Base-by-base conservation (phyloP, 345 rosid genomes). In the Hypericum androsaemum region DNA sequence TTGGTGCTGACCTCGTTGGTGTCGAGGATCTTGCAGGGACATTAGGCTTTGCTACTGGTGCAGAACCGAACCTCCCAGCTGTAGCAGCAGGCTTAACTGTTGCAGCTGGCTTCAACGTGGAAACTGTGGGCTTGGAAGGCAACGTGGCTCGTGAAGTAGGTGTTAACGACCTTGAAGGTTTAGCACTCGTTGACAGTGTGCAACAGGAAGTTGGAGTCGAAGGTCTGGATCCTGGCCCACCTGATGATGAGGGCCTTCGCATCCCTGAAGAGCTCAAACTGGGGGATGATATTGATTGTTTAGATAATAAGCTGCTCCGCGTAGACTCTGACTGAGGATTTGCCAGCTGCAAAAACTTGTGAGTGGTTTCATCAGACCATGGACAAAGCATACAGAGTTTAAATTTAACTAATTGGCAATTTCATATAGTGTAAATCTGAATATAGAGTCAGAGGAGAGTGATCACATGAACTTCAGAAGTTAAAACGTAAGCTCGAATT, bases 21-120 rank as follows among this genome's bases (percentile, higher is more conserved):
- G 80, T 81, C 59, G 79, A 71, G 37, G 84, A 71, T 59, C 79
- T 65, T 2, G 54, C 63, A 35, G 79, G 58, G 57, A 74, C 63
- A 42, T 64, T 53, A 47, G 73, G 70, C 62, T 74, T 81, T 38
- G 59, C 32, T 22, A 22, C 32, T 22, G 32, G 4, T 1, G 32
- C 32, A 22, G 32, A 22, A 22, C 32, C 32, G 32, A 22, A 4
- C 32, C 32, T 22, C 32, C 32, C 32, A 22, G 32, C 32, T 22
- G 32, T 22, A 22, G 32, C 32, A 22, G 32, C 4, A 22, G 32
- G 32, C 32, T 22, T 22, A 22, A 22, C 4, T 32, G 79, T 55
- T 58, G 75, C 63, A 42, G 65, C 56, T 43, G 73, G 70, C 62
- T 74, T 81, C 37, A 59, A 22, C 32, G 32, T 22, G 32, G 32